Conservation (phyloP, 148 eudicot genomes). For the Vaccinium myrtillus region DNA sequence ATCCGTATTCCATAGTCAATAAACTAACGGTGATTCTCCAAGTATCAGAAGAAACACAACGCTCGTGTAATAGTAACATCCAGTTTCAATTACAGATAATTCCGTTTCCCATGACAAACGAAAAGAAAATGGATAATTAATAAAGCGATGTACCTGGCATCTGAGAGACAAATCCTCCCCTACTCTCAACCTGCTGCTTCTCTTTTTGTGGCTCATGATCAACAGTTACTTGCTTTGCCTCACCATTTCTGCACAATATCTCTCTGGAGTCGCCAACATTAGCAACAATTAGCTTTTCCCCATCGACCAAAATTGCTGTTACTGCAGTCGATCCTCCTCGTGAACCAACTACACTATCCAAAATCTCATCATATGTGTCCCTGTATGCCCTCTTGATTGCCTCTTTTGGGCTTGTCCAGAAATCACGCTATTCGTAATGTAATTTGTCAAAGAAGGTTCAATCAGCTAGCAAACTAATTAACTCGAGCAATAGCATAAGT, state of each 20-base stretch:
- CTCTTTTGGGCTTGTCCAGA: constrained; percentile 44
- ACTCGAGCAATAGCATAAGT: background rate
- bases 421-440: constrained; percentile 38
- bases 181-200: constrained; percentile 48
- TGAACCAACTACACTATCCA: constrained; percentile 36
- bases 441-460: background rate
- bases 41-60: background rate
- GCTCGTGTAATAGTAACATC: background rate
- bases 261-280: constrained; percentile 64
- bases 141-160: constrained; percentile 36
- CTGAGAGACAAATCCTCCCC: constrained; percentile 50
- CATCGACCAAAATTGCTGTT: constrained; percentile 48
- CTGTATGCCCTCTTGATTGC: constrained; percentile 52
- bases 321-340: constrained; percentile 57
- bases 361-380: constrained; percentile 44
- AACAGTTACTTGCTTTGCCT: constrained; percentile 40
- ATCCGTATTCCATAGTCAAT: background rate
- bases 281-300: constrained; percentile 51
- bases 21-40: too few relatives aligned
- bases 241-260: constrained; percentile 37
- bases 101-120: background rate
- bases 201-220: constrained; percentile 64
- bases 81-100: background rate
- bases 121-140: background rate
- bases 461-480: background rate